Conservation (phyloP, 2,329 filamentous ascomycete species). For the Setomelanomma holmii region DNA sequence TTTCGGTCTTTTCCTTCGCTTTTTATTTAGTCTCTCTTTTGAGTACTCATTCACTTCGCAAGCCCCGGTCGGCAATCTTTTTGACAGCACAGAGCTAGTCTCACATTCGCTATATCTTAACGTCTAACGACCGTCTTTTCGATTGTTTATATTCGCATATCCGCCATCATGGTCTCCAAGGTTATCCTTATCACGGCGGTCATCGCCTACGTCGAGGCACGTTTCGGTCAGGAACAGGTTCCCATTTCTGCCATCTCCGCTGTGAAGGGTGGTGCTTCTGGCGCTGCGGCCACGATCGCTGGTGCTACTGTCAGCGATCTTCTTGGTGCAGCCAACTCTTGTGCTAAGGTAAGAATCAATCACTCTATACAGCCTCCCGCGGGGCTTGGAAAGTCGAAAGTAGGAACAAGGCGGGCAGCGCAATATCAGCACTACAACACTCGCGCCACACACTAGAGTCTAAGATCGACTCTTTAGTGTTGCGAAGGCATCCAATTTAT, state of each 20-base stretch:
- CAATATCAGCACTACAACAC: too few relatives aligned
- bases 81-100: slow-evolving; percentile 44
- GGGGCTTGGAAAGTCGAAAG: too few relatives aligned
- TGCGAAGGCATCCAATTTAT: too few relatives aligned
- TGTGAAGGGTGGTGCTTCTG: slow-evolving; percentile 63
- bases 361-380: too few relatives aligned
- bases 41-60: slow-evolving; percentile 30
- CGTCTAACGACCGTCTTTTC: slow-evolving; percentile 18
- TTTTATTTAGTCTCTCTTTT: slow-evolving; percentile 31
- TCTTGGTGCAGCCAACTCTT: slow-evolving; percentile 70
- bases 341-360: slow-evolving; percentile 60
- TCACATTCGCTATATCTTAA: slow-evolving; percentile 29
- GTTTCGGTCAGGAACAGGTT: slow-evolving; percentile 70
- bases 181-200: slow-evolving; percentile 36
- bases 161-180: slow-evolving; percentile 44
- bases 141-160: slow-evolving; percentile 23
- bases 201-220: slow-evolving; percentile 47
- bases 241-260: slow-evolving; percentile 63
- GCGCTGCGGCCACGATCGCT: slow-evolving; percentile 68
- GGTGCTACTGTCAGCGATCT: slow-evolving; percentile 68
- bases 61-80: slow-evolving; percentile 44
- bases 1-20: slow-evolving; percentile 22
- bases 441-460: too few relatives aligned
- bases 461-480: too few relatives aligned
- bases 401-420: too few relatives aligned